A percentile compares a stretch with the other conserved stretches of the same genome.
Conservation (phyloP, 495 filamentous ascomycete genomes). For the Thozetella sp. region DNA sequence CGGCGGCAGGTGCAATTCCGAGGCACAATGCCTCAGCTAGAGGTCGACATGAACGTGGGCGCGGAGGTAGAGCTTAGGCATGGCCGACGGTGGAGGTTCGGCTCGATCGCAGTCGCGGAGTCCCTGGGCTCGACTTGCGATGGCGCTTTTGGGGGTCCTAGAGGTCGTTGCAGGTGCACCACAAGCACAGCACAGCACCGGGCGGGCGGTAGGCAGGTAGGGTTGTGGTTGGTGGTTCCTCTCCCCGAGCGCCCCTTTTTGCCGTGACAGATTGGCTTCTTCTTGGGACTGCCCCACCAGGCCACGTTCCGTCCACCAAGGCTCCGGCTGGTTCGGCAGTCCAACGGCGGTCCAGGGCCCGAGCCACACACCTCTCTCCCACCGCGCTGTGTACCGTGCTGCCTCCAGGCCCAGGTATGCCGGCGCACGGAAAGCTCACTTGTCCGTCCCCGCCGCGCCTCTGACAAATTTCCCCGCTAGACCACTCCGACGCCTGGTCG, state of each 20-base stretch:
- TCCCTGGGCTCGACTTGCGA: background rate
- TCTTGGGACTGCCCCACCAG: background rate
- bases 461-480: too few relatives aligned
- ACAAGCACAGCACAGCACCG: too few relatives aligned
- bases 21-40: background rate
- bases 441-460: too few relatives aligned
- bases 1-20: background rate
- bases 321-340: background rate
- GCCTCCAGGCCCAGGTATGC: too few relatives aligned
- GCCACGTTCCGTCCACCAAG: background rate
- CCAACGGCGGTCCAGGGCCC: background rate
- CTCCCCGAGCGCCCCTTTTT: background rate
- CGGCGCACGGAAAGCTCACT: too few relatives aligned
- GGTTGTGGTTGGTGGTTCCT: too few relatives aligned
- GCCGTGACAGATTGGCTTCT: conserved; percentile 2
- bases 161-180: too few relatives aligned
- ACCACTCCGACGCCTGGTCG: too few relatives aligned
- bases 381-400: too few relatives aligned
- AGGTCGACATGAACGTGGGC: background rate
- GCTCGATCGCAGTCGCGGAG: too few relatives aligned
- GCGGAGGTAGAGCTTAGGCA: background rate
- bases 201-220: background rate
- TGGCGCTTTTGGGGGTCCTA: too few relatives aligned
- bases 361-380: background rate
- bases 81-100: background rate